phyloP scores from a whole-genome alignment of 768 basidiomycete species.

The Suillus luteus region DNA sequence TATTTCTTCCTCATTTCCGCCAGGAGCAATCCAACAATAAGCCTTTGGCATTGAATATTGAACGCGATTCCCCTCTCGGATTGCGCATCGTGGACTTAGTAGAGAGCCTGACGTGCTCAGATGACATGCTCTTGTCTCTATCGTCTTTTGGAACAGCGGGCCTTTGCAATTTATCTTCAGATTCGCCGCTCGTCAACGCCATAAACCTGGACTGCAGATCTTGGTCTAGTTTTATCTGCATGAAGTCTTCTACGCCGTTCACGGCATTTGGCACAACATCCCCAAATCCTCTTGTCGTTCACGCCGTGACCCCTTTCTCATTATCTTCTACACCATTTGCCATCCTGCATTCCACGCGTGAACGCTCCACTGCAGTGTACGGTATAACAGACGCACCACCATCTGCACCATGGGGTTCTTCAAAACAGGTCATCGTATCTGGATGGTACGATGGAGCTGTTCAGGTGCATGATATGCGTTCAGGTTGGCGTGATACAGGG shows the following conservation, averaged over 20 bases:
- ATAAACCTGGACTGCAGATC: constrained; percentile 54
- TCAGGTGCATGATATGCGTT: constrained; percentile 73
- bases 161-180: constrained; percentile 34
- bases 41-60: constrained; percentile 23
- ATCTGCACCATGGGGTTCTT: constrained; percentile 67
- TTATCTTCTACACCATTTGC: constrained; percentile 51
- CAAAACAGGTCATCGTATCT: constrained; percentile 70
- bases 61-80: constrained; percentile 26
- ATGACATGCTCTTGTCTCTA: constrained; percentile 51
- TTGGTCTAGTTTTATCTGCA: constrained; percentile 64
- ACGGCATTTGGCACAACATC: constrained; percentile 69
- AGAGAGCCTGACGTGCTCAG: constrained; percentile 55
- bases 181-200: constrained; percentile 25
- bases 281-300: constrained; percentile 53
- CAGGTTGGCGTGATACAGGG: constrained; percentile 23
- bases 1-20: constrained; percentile 35
- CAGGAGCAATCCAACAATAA: constrained; percentile 10
- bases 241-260: constrained; percentile 53
- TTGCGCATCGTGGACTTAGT: constrained; percentile 49
- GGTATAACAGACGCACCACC: constrained; percentile 63
- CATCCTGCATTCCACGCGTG: constrained; percentile 44
- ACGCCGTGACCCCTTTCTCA: constrained; percentile 49
- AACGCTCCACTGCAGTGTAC: constrained; percentile 63
- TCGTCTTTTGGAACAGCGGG: constrained; percentile 56
- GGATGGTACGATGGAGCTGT: constrained; percentile 85